Evolutionary conservation across 257 asterid species (phyloP).

Genomic region (Solanum commersonii): DNA sequence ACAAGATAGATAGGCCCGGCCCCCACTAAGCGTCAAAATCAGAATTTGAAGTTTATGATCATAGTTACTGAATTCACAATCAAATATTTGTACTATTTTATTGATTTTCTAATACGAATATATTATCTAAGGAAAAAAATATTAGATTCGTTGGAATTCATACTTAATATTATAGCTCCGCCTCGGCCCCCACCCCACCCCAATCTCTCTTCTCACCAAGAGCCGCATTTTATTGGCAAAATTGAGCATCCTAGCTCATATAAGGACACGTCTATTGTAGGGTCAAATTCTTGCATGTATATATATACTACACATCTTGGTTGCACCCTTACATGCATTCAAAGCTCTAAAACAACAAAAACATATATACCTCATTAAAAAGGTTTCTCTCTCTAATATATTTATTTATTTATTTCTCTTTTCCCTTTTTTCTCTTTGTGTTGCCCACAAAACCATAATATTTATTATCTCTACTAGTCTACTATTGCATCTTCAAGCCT

Average conservation of each 20-base stretch:
- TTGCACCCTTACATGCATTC: conserved; percentile 33
- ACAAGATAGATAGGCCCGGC: neutral
- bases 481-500: neutral
- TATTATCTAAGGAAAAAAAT: neutral
- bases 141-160: rapidly evolving
- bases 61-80: neutral
- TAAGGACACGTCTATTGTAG: conserved; percentile 35
- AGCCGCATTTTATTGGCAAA: conserved; percentile 8
- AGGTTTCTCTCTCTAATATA: conserved; percentile 7
- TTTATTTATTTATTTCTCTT: neutral
- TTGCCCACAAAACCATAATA: neutral
- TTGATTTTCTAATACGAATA: neutral
- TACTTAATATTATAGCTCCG: neutral
- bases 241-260: neutral
- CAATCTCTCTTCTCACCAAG: neutral
- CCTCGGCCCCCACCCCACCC: neutral
- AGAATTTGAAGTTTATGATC: neutral
- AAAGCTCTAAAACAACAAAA: conserved; percentile 23
- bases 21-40: neutral
- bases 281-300: conserved; percentile 25
- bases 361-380: conserved; percentile 19
- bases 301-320: conserved; percentile 23
- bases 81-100: neutral
- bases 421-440: neutral
- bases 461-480: neutral